Conservation (phyloP, 352 stramenopile genomes). For the Pythium monospermum region DNA sequence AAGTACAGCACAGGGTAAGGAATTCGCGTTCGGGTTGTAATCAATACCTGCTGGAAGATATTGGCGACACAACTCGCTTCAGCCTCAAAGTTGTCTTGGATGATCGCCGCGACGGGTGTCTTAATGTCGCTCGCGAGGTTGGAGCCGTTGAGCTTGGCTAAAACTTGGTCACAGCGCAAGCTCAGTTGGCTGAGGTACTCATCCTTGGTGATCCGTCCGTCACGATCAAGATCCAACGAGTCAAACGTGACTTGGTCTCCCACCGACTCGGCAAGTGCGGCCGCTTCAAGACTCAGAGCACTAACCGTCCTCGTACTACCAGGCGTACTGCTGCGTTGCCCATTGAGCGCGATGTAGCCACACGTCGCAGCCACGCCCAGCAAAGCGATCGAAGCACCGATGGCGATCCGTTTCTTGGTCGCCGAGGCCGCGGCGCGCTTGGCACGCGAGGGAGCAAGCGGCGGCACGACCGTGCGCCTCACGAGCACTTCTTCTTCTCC, state of each 20-base stretch:
- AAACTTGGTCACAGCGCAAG: slow-evolving; percentile 6
- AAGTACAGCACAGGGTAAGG: too few species aligned
- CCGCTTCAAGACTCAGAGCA: slow-evolving; percentile 1
- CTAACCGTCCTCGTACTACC: not conserved
- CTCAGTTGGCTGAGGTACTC: slow-evolving; percentile 12
- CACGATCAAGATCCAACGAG: slow-evolving; percentile 8
- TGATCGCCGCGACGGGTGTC: slow-evolving; percentile 6
- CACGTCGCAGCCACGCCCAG: slow-evolving; percentile 6
- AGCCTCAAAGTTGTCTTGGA: slow-evolving; percentile 10
- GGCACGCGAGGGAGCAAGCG: not conserved
- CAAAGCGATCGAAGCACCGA: slow-evolving; percentile 6
- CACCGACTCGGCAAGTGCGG: not conserved
- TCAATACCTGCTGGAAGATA: slow-evolving; percentile 11
- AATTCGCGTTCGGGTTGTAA: not conserved
- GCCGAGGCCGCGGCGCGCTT: not conserved
- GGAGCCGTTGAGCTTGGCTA: slow-evolving; percentile 12
- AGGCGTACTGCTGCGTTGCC: not conserved
- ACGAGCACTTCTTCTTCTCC: slow-evolving; percentile 20
- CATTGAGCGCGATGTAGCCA: slow-evolving; percentile 4
- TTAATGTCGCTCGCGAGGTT: slow-evolving; percentile 13
- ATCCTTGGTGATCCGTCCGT: slow-evolving; percentile 17
- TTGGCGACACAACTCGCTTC: slow-evolving; percentile 10
- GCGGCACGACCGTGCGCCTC: not conserved
- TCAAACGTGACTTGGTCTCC: slow-evolving; percentile 10
- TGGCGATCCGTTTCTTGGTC: slow-evolving; percentile 1